A percentile compares a stretch with the other conserved stretches of the same genome.
These are phyloP conservation scores for Lachancea mirantina DNA, from an alignment of 805 yeast genomes.

Conservation along the genomic window DNA sequence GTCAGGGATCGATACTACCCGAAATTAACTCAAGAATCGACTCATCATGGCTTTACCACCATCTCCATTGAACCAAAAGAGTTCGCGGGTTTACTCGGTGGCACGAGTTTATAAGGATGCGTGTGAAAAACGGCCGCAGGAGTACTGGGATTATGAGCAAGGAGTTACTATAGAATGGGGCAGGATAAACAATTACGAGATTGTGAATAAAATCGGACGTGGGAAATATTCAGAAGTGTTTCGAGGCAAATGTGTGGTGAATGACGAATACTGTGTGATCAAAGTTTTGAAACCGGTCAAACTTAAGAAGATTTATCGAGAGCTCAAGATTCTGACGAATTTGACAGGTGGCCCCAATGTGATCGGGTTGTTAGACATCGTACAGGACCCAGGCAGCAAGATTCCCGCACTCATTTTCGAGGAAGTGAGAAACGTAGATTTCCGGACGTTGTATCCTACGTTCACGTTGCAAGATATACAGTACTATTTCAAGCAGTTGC, in stretches of 20 bases:
- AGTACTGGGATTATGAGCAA: constrained; percentile 81
- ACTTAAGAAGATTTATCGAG: constrained; percentile 86
- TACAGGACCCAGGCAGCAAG: constrained; percentile 75
- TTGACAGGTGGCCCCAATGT: constrained; percentile 79
- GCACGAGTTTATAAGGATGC: constrained; percentile 80
- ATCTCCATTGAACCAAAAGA: constrained; percentile 29
- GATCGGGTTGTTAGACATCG: constrained; percentile 70
- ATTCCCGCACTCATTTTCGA: constrained; percentile 89
- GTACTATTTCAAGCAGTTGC: constrained; percentile 74
- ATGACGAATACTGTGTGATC: constrained; percentile 65
- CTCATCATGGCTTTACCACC: constrained; percentile 29
- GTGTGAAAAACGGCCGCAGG: constrained; percentile 63
- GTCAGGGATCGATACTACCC: not conserved
- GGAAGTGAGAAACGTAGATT: constrained; percentile 76
- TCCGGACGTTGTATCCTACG: constrained; percentile 77
- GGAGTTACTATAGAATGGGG: constrained; percentile 73
- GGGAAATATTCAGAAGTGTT: constrained; percentile 94
- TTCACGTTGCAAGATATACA: constrained; percentile 69
- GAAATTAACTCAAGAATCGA: not conserved
- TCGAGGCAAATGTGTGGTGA: constrained; percentile 63
- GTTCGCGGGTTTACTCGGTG: constrained; percentile 41
- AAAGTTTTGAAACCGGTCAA: constrained; percentile 92
- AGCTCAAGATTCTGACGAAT: constrained; percentile 79
- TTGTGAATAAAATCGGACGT: constrained; percentile 76
- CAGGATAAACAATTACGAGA: constrained; percentile 76